Evolutionary conservation across 75 land plant species (phyloP).

Genomic region (Picea glauca): DNA sequence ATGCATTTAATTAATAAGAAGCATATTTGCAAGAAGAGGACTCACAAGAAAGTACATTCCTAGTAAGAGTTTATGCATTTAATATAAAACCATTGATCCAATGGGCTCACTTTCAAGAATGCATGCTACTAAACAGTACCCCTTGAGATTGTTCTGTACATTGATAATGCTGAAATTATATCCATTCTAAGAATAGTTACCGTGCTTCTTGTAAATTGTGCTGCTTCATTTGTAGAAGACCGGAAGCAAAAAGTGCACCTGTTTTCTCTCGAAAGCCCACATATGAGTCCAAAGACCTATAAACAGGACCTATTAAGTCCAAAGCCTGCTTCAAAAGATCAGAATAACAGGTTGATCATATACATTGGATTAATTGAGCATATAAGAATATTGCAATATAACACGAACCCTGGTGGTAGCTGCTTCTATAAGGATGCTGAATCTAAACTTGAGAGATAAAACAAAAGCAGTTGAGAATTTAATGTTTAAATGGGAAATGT

Average conservation of each 20-base stretch:
- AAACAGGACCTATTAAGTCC: slow-evolving; percentile 89
- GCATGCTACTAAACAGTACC: no score
- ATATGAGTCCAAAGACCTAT: slow-evolving; percentile 74
- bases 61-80: neutral
- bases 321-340: slow-evolving; percentile 54
- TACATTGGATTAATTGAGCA: neutral
- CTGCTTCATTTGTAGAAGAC: slow-evolving; percentile 87
- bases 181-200: slow-evolving; percentile 27
- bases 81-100: neutral
- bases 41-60: neutral
- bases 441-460: neutral
- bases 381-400: neutral
- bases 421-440: neutral
- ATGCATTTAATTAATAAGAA: neutral
- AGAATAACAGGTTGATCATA: slow-evolving; percentile 1
- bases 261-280: slow-evolving; percentile 94
- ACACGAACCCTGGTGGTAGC: neutral
- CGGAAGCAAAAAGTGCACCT: slow-evolving; percentile 72
- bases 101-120: neutral
- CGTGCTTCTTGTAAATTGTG: slow-evolving; percentile 94
- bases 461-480: neutral
- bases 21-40: neutral
- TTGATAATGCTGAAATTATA: neutral
- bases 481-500: neutral
- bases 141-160: neutral